Conservation (phyloP, 139 green algal genomes). For the Bryopsis sp. region DNA sequence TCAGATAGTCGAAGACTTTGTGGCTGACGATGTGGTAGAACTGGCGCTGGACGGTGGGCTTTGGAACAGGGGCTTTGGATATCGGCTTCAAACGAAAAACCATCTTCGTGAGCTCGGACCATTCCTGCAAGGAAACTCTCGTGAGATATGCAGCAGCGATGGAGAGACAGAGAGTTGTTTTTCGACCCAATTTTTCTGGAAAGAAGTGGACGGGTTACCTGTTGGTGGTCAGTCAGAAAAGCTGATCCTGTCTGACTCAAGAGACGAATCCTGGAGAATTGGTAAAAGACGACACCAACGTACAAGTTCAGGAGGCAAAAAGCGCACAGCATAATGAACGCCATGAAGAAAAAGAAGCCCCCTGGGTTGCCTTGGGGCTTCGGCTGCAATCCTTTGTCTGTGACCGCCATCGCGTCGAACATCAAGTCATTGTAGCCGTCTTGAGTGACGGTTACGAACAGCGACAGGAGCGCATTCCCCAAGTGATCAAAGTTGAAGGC, state of each 20-base stretch:
- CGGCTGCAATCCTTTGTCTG: constrained; percentile 45
- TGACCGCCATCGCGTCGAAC: constrained; percentile 39
- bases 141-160: constrained; percentile 3
- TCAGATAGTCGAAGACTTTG: constrained; percentile 35
- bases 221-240: constrained; percentile 59
- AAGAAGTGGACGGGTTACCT: no score
- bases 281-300: constrained; percentile 72
- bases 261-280: constrained; percentile 68
- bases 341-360: constrained; percentile 62
- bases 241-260: constrained; percentile 51
- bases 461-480: constrained; percentile 44
- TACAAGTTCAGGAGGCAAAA: constrained; percentile 82
- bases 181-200: no score
- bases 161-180: background rate
- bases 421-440: constrained; percentile 61
- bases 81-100: constrained; percentile 55
- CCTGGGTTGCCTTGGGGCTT: constrained; percentile 38
- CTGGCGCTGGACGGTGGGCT: constrained; percentile 16
- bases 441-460: constrained; percentile 64
- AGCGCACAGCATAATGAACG: constrained; percentile 63
- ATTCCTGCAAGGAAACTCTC: constrained; percentile 42
- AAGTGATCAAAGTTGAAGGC: constrained; percentile 76
- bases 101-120: constrained; percentile 60
- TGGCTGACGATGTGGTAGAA: constrained; percentile 26
- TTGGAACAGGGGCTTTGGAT: constrained; percentile 37